Percentiles rank a stretch among this genome's conserved stretches.
phyloP scores from a whole-genome alignment of 140 eudicot species.

The Flaveria floridana region DNA sequence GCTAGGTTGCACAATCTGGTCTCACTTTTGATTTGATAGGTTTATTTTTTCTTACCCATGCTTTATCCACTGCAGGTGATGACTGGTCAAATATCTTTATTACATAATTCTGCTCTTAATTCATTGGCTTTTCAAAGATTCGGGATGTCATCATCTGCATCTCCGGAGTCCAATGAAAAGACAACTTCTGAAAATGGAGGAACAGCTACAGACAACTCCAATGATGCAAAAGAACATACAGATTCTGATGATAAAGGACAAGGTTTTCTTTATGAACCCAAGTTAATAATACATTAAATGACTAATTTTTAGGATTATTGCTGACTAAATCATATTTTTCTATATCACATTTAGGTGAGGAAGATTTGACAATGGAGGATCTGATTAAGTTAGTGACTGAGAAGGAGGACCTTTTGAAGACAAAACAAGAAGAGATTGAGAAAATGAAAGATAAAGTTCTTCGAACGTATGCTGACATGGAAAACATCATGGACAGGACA shows the following conservation, averaged over 20 bases:
- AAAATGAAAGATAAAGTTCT: constrained; percentile 67
- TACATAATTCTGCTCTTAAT: constrained; percentile 28
- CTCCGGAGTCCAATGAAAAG: constrained; percentile 50
- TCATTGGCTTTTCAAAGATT: constrained; percentile 42
- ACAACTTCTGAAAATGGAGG: constrained; percentile 24
- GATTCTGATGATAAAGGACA: constrained; percentile 31
- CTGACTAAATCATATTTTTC: constrained; percentile 35
- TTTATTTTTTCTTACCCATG: neutral
- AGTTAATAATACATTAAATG: neutral
- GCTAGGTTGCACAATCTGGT: neutral
- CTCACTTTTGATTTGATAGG: too few species aligned
- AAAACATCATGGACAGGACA: constrained; percentile 81
- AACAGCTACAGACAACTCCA: constrained; percentile 19
- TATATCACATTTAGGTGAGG: constrained; percentile 48
- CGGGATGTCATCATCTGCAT: constrained; percentile 69
- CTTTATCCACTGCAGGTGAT: constrained; percentile 31
- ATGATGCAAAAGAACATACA: constrained; percentile 32
- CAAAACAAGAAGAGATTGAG: constrained; percentile 60
- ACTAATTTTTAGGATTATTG: constrained; percentile 17
- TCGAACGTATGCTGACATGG: constrained; percentile 80
- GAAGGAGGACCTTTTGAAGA: constrained; percentile 52
- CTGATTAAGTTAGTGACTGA: constrained; percentile 67
- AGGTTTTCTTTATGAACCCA: constrained; percentile 39
- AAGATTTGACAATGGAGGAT: constrained; percentile 66
- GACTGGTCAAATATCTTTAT: constrained; percentile 36